These are phyloP conservation scores for Lachnellula cervina DNA, from an alignment of 2,329 filamentous ascomycete species.

Conservation along the genomic window DNA sequence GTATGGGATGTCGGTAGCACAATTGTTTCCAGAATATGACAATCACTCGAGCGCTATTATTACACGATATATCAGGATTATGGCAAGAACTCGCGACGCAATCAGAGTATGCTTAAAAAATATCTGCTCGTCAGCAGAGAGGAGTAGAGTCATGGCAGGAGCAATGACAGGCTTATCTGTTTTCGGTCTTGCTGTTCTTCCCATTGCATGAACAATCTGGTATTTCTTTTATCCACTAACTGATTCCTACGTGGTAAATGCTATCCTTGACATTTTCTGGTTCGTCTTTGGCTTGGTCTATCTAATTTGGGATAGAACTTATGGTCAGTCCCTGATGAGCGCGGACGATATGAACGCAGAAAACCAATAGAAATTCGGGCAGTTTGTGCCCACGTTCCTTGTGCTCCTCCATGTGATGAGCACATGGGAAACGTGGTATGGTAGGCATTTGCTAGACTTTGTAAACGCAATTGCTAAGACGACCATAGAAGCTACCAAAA, in stretches of 20 bases:
- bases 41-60: not conserved
- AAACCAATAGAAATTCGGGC: not conserved
- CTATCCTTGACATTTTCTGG: not conserved
- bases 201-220: not conserved
- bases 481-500: too few relatives aligned
- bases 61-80: not conserved
- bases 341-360: not conserved
- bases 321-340: not conserved
- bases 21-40: not conserved
- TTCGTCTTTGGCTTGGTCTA: not conserved
- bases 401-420: not conserved
- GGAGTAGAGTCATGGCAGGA: not conserved
- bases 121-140: not conserved
- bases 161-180: not conserved
- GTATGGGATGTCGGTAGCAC: not conserved
- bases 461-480: not conserved
- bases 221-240: not conserved
- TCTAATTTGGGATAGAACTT: not conserved
- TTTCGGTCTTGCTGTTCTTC: not conserved
- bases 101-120: not conserved
- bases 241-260: not conserved
- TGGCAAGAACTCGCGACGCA: not conserved
- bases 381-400: not conserved
- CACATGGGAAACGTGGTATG: not conserved
- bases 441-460: not conserved